Evolutionary conservation across 805 yeast species (phyloP), one percentile per base, ranked within the genome.

Genomic region (Lachancea meyersii): DNA sequence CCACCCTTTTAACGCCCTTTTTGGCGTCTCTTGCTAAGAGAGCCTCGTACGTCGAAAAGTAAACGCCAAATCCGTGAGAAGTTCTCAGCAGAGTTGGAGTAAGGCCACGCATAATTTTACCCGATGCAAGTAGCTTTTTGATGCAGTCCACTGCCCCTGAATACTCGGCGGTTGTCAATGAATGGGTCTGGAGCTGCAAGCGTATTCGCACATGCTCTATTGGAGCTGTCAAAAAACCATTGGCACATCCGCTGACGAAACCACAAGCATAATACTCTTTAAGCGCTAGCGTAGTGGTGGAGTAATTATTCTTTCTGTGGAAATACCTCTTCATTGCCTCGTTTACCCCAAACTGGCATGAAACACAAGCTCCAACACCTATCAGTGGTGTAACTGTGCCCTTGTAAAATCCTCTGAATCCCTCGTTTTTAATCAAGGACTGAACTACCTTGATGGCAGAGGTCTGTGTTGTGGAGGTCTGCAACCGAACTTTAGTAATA

Each of bases 321-420:
- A 84, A 88, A 47, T 72, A 68, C 55, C 97, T 72, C 67, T 93
- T 93, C 96, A 91, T 87, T 56, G 74, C 82, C 63, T 93, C 97
- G 57, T 89, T 89, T 26, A 87, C 95, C 34, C 96, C 93, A 58
- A 93, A 93, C 65, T 93, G 98, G 33, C 91, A 85, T 7, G 96
- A 86, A 10, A 93, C 97, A 71, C 97, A 89, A 1, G 95, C 96
- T 40, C 98, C 98, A n/a, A 91, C 86, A 10, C 98, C 98, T 28
- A 91, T 63, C 52, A 93, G 71, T 17, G 98, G 98, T 1, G 97
- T 89, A 53, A 88, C 57, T 1, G 96, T 88, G 28, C 98, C 98
- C 64, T 94, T 81, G 64, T 93, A 93, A 57, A 93, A 86, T 0
- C 94, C 98, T 26, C 67, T 46, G 5, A 80, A 75, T 1, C 98